Evolutionary conservation across 176 grass and related monocot genomes (phyloP).

Genomic region (Eragrostis nindensis): DNA sequence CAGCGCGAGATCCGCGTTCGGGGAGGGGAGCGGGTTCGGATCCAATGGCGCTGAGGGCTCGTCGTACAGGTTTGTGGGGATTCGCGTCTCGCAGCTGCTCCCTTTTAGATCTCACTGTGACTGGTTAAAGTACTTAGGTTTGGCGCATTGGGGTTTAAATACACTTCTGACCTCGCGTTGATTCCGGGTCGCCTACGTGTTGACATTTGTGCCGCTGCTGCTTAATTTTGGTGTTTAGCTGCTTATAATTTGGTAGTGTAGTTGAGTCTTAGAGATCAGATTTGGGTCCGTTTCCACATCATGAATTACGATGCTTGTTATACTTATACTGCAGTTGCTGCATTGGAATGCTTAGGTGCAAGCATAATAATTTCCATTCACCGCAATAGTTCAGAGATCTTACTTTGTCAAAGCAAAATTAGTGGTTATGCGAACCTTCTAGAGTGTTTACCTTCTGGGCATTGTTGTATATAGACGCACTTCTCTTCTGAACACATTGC

Average conservation of each 20-base stretch:
- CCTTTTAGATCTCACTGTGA: conserved; percentile 41
- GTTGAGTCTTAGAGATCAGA: background rate
- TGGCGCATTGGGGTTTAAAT: conserved; percentile 9
- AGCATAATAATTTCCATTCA: background rate
- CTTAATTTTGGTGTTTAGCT: background rate
- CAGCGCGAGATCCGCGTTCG: conserved; percentile 49
- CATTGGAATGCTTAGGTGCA: background rate
- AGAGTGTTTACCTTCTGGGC: background rate
- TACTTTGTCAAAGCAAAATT: conserved; percentile 28
- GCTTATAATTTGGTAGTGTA: background rate
- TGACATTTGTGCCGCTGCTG: background rate
- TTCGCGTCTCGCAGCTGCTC: background rate
- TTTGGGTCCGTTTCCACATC: background rate
- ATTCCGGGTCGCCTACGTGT: background rate
- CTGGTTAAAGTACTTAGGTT: background rate
- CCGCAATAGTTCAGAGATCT: background rate
- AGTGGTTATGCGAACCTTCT: background rate
- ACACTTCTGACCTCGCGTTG: background rate
- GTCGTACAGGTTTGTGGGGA: conserved; percentile 61
- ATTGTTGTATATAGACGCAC: background rate
- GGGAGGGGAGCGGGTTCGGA: conserved; percentile 49
- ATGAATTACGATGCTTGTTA: background rate
- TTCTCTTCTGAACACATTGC: background rate
- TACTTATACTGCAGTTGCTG: background rate
- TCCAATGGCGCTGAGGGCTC: conserved; percentile 59